phyloP scores from a whole-genome alignment of 768 basidiomycete species.

The Hydnum rufescens region DNA sequence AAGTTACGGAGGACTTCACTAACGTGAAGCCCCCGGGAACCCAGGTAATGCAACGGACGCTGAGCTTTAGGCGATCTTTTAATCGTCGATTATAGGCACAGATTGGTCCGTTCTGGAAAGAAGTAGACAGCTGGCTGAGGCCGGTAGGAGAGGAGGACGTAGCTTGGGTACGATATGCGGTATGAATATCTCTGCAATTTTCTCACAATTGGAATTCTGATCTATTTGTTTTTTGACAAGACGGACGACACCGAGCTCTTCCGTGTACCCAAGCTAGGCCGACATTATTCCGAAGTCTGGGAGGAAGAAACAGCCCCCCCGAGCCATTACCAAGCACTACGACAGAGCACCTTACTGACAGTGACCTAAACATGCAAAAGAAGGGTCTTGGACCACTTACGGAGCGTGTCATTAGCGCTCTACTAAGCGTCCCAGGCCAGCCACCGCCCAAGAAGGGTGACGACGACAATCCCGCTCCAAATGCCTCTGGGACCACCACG shows the following conservation, averaged over 20 bases:
- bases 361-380: slow-evolving; percentile 48
- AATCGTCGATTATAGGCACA: not conserved
- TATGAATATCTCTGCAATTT: slow-evolving; percentile 14
- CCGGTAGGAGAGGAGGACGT: slow-evolving; percentile 87
- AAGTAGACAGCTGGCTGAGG: slow-evolving; percentile 78
- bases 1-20: slow-evolving; percentile 80
- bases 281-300: slow-evolving; percentile 83
- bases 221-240: slow-evolving; percentile 12
- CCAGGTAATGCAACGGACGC: slow-evolving; percentile 34
- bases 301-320: slow-evolving; percentile 44
- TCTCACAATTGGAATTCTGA: not conserved
- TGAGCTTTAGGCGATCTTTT: not conserved
- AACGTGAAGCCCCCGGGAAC: slow-evolving; percentile 49
- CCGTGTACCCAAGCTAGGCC: slow-evolving; percentile 65
- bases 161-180: slow-evolving; percentile 77
- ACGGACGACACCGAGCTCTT: slow-evolving; percentile 77
- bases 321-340: slow-evolving; percentile 14
- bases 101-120: slow-evolving; percentile 52
- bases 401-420: slow-evolving; percentile 34
- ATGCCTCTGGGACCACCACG: slow-evolving; percentile 18
- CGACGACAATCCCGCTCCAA: not conserved
- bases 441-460: not conserved
- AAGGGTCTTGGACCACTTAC: slow-evolving; percentile 75
- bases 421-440: slow-evolving; percentile 5
- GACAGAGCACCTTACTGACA: slow-evolving; percentile 58